Evolutionary conservation across 2,329 filamentous ascomycete species (phyloP).

Genomic region (Ophiostoma ulmi): DNA sequence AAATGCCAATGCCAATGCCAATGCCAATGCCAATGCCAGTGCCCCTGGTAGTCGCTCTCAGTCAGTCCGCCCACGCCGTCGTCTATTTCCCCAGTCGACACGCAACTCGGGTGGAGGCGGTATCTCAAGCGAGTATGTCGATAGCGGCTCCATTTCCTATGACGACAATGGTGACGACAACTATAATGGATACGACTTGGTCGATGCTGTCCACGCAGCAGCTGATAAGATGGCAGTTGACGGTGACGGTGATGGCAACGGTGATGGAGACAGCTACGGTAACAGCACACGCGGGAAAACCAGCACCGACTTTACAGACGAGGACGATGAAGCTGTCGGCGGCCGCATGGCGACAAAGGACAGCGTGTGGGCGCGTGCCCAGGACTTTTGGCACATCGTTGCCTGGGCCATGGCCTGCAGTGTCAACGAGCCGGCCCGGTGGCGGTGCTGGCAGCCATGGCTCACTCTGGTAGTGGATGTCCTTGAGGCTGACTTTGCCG

Average conservation of each 20-base stretch:
- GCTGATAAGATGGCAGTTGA: background rate
- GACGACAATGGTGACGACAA: conserved; percentile 15
- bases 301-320: conserved; percentile 36
- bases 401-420: conserved; percentile 96
- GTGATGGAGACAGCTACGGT: background rate
- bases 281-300: conserved; percentile 30
- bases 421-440: conserved; percentile 63
- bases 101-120: background rate
- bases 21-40: background rate
- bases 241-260: background rate
- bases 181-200: conserved; percentile 7
- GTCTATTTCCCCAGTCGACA: background rate
- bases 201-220: background rate
- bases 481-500: conserved; percentile 64
- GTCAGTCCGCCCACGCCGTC: conserved; percentile 30
- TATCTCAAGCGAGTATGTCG: conserved; percentile 22
- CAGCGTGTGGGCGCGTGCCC: conserved; percentile 68
- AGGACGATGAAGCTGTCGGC: conserved; percentile 50
- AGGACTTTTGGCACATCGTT: conserved; percentile 82
- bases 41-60: conserved; percentile 5
- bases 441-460: conserved; percentile 78
- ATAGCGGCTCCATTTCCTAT: conserved; percentile 21
- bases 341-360: conserved; percentile 57
- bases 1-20: background rate
- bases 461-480: conserved; percentile 73